Evolutionary conservation across 1,284 basidiomycete species (phyloP), one percentile per base, ranked within the genome.

Genomic region (Neolentinus lepideus): DNA sequence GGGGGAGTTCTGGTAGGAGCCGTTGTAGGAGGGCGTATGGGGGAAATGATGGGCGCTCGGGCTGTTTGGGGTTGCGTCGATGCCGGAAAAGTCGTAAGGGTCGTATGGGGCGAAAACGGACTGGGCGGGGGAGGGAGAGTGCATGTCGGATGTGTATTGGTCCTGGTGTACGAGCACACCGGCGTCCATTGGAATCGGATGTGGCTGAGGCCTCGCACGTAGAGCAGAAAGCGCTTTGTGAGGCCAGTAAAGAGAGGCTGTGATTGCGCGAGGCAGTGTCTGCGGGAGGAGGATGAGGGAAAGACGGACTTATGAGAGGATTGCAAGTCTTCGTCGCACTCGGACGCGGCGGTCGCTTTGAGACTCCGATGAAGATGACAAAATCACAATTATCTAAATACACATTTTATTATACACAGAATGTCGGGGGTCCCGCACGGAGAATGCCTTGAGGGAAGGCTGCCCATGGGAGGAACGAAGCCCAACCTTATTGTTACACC

Each of bases 1-100:
- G n/a, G 85, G 84, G 0, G 85, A 86, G 67, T 83, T 80, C 64
- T 82, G 75, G 66, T 79, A 79, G 1, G 77, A 79, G 58, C 77
- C 78, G 61, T 77, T 76, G 70, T 79, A 79, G 52, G 78, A 80
- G 24, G 77, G 77, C 0, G 77, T 79, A n/a, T 50, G 47, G 21
- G 47, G 27, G 22, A 50, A 50, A 16, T 43, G 38, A 21, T 16
- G 16, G 38, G 38, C 38, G 38, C 38, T 43, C 16, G 38, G 38
- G 38, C 38, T 43, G 38, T 43, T 43, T 16, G 38, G 38, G 8
- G 38, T 21, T 6, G 38, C 38, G 38, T 43, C 38, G 38, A 43
- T n/a, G 38, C 19, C 38, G 16, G 19, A 43, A 16, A 21, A 16
- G 38, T 43, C 38, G 38, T 43, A 43, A 31, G 29, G 29, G 29